These are phyloP conservation scores for Athelia psychrophila DNA, from an alignment of 1,284 basidiomycete species.

Conservation along the genomic window DNA sequence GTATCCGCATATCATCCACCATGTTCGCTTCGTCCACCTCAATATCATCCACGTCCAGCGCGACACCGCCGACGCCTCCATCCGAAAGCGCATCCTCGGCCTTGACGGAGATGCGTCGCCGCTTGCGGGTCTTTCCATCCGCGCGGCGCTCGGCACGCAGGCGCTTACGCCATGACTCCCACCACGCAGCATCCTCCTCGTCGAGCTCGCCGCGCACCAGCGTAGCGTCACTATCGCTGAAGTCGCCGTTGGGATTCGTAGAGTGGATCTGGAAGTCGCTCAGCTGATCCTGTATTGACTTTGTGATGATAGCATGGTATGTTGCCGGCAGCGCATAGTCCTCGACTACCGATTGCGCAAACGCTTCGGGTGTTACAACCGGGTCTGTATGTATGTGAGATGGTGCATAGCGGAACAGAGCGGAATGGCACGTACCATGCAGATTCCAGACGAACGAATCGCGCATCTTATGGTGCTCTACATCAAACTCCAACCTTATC, in stretches of 20 bases:
- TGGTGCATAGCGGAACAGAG: neutral
- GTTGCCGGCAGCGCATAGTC: slow-evolving; percentile 80
- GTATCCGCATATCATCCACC: slow-evolving; percentile 84
- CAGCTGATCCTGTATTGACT: slow-evolving; percentile 86
- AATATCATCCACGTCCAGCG: slow-evolving; percentile 31
- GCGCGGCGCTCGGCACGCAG: slow-evolving; percentile 32
- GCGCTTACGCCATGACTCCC: slow-evolving; percentile 66
- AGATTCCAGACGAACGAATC: slow-evolving; percentile 99
- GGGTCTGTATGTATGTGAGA: slow-evolving; percentile 55
- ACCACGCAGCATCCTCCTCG: slow-evolving; percentile 58
- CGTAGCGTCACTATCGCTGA: slow-evolving; percentile 26
- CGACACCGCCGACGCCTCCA: slow-evolving; percentile 25
- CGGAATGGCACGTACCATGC: slow-evolving; percentile 55
- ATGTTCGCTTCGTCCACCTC: slow-evolving; percentile 55
- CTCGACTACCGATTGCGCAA: slow-evolving; percentile 89
- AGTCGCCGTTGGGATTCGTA: slow-evolving; percentile 41
- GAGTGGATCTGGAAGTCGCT: slow-evolving; percentile 75
- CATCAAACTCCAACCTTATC: slow-evolving; percentile 92
- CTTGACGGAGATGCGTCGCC: slow-evolving; percentile 26
- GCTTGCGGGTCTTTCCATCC: slow-evolving; percentile 27
- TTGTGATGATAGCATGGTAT: slow-evolving; percentile 77
- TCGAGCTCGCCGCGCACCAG: slow-evolving; percentile 46
- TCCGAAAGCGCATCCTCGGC: slow-evolving; percentile 20
- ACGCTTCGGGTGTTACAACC: slow-evolving; percentile 84
- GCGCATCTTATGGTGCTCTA: slow-evolving; percentile 87